Evolutionary conservation across 768 basidiomycete genomes (phyloP), one percentile per base, ranked within the genome.

Genomic region (Dendrothele bispora): DNA sequence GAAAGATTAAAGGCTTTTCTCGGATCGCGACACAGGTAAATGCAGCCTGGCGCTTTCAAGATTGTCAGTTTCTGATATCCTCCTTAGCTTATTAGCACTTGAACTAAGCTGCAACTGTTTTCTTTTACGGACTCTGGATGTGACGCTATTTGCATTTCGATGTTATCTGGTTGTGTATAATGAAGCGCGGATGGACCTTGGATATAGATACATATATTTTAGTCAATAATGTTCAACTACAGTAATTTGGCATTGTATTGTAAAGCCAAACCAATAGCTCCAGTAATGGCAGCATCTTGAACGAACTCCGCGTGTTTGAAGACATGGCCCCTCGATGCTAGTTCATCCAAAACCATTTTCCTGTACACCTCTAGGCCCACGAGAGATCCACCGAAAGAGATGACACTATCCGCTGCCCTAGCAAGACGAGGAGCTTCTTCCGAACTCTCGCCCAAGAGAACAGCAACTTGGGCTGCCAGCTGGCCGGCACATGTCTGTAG

Each of bases 301-400:
- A 91, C 76, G 56, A 80, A 82, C 52, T 83, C 77, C 40, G 87
- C 79, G 55, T 80, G 71, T 47, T 70, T 72, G 67, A 92, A 88
- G 3, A 75, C 68, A 57, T 84, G 82, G 1, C 87, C 86, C 39
- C 69, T 68, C 54, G 70, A 59, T 43, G 62, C 71, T 20, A 91
- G 74, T 22, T 77, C 76, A 10, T 79, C 82, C 38, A 88, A 55
- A 17, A 79, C 62, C 58, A 81, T 58, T 21, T 76, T 65, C 44
- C 84, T 69, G 52, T 92, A 91, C 29, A 57, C 66, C 43, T 77
- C 72, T 2, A 88, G 64, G 3, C 86, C 82, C 3, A 82, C 81
- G 52, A 92, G 63, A 17, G 86, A 88, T n/a, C 90, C 90, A 7
- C 90, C 90, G 48, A 91, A 83, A 50, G 83, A 89, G 15, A 92